Conservation (phyloP, 75 land plant species). For the Pinus tabuliformis region DNA sequence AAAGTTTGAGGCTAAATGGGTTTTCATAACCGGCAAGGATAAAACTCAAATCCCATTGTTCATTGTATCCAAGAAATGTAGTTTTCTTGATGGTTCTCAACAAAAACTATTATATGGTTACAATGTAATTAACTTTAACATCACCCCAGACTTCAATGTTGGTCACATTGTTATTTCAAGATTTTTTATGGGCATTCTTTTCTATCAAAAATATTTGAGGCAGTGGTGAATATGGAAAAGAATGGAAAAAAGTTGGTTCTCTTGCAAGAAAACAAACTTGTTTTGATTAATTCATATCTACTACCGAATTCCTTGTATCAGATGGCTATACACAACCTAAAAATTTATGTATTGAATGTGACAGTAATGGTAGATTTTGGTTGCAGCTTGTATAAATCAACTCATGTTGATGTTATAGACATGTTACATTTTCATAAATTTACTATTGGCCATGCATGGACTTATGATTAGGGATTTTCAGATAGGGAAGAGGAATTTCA, state of each 20-base stretch:
- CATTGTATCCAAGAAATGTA: constrained; percentile 66
- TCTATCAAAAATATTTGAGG: constrained; percentile 92
- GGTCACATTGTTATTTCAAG: constrained; percentile 48
- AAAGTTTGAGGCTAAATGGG: constrained; percentile 68
- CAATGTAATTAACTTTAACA: constrained; percentile 79
- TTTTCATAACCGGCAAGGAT: constrained; percentile 49
- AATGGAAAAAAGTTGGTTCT: constrained; percentile 95
- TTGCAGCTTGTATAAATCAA: constrained; percentile 97
- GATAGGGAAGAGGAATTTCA: constrained; percentile 90
- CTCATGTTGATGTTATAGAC: constrained; percentile 99
- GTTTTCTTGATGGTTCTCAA: constrained; percentile 61
- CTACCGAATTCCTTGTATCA: constrained; percentile 72
- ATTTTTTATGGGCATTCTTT: constrained; percentile 59
- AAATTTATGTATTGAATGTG: constrained; percentile 91
- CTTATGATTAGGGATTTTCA: constrained; percentile 93
- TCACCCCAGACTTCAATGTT: constrained; percentile 79
- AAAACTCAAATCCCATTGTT: constrained; percentile 62
- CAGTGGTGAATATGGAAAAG: constrained; percentile 97
- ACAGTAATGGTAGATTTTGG: constrained; percentile 97
- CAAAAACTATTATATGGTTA: constrained; percentile 87
- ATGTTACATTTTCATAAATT: constrained; percentile 93
- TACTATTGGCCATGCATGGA: constrained; percentile 99
- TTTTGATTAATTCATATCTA: constrained; percentile 92
- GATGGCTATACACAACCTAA: constrained; percentile 74
- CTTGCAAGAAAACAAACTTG: constrained; percentile 85